phyloP scores from a whole-genome alignment of 1,284 basidiomycete species.

The Ceratobasidium sp. region DNA sequence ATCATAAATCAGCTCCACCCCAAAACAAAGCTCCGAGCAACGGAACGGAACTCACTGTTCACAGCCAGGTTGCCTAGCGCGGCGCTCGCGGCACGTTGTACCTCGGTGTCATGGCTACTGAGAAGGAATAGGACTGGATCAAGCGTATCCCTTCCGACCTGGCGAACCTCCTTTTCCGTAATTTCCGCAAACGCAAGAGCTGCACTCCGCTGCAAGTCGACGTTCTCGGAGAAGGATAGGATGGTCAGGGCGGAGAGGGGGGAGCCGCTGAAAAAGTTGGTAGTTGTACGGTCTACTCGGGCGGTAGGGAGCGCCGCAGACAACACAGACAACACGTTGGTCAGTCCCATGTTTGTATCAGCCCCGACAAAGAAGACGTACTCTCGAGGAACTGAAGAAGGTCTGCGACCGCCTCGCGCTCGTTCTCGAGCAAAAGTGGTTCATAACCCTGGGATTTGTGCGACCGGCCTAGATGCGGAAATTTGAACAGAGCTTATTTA shows the following conservation, averaged over 20 bases:
- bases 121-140: conserved; percentile 98
- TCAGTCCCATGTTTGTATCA: background rate
- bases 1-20: conserved; percentile 44
- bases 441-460: conserved; percentile 80
- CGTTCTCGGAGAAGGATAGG: conserved; percentile 98
- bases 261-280: conserved; percentile 94
- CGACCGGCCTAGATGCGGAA: conserved; percentile 37
- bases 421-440: conserved; percentile 94
- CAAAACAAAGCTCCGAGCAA: conserved; percentile 5
- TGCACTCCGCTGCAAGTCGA: conserved; percentile 97
- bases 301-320: conserved; percentile 27
- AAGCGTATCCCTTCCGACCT: conserved; percentile 95
- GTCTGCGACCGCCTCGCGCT: conserved; percentile 98
- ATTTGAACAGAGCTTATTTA: conserved; percentile 32
- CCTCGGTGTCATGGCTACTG: conserved; percentile 97
- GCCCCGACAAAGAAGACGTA: conserved; percentile 56
- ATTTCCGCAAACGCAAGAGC: conserved; percentile 99
- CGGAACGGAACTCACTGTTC: conserved; percentile 73
- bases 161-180: conserved; percentile 98
- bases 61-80: conserved; percentile 99
- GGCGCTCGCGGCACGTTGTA: conserved; percentile 96
- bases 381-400: conserved; percentile 97
- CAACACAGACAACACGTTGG: conserved; percentile 18
- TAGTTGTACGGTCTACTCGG: conserved; percentile 83
- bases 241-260: conserved; percentile 94